Percentiles rank a stretch among this genome's conserved stretches.
These are phyloP conservation scores for Cyberlindnera mississippiensis DNA, from an alignment of 805 yeast species.

Conservation along the genomic window DNA sequence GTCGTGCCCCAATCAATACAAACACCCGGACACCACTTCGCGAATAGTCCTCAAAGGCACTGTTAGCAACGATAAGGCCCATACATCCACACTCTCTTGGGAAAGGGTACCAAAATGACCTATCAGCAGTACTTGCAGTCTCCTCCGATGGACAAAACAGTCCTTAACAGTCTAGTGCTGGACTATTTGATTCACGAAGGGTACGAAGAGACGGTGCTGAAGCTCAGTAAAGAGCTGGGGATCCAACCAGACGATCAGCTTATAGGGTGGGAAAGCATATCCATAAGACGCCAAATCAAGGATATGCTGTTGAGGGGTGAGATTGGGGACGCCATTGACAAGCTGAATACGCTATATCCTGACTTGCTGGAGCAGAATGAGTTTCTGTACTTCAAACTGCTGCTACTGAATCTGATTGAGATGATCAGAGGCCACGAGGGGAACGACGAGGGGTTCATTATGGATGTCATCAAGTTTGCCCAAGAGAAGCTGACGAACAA, in stretches of 20 bases:
- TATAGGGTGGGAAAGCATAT: conserved; percentile 47
- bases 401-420: conserved; percentile 74
- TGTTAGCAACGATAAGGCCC: too few species aligned
- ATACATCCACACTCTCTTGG: too few species aligned
- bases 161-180: conserved; percentile 43
- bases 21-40: too few species aligned
- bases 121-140: background rate
- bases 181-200: conserved; percentile 79
- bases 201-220: conserved; percentile 59
- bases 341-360: conserved; percentile 58
- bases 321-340: conserved; percentile 53
- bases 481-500: conserved; percentile 58
- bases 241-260: conserved; percentile 24
- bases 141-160: conserved; percentile 4
- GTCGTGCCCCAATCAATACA: too few species aligned
- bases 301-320: conserved; percentile 52
- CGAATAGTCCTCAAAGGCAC: too few species aligned
- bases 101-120: background rate
- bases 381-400: conserved; percentile 64
- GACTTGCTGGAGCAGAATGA: conserved; percentile 60
- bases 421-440: conserved; percentile 45
- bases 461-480: conserved; percentile 53
- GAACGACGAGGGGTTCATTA: conserved; percentile 43
- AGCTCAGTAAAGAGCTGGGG: conserved; percentile 31
- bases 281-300: conserved; percentile 51